Base-by-base conservation (phyloP, 306 rosid species). In the Senna tora region DNA sequence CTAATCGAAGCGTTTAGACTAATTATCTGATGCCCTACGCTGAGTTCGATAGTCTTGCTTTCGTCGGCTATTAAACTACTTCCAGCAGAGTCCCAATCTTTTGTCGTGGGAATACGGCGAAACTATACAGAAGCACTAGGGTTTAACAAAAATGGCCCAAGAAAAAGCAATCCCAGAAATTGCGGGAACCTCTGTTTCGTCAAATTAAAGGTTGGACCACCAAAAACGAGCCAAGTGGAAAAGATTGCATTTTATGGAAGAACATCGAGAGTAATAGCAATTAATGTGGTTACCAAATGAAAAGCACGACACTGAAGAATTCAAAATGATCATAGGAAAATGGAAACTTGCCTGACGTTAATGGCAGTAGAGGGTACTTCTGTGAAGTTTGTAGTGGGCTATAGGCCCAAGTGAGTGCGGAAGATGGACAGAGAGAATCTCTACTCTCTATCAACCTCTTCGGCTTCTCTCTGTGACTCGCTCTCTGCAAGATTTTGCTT, bases 71-170 rank as follows among this genome's bases (percentile, higher is more conserved):
- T 16, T 20, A 54, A 66, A 30, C 43, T 9, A 30, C 49, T 30
- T 30, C 39, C 59, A 70, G 15, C 17, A 60, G 69, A 12, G 12
- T 74, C 36, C 4, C 38, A 42, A 14, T 52, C 43, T 43, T 62
- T 21, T 33, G 52, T 9, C 9, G 1, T 6, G 53, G 22, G 15
- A 6, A 67, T 73, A 52, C 57, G 32, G 21, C 60, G 32, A 1
- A 75, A 72, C n/a, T 58, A 79, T 43, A 75, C 53, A 45, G 49
- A 47, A 47, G 45, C 69, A 57, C 69, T 74, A 79, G 89, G 87
- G 87, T 77, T 78, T 41, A 60, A 50, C 2, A 72, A 60, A 47
- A 16, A 41, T 1, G 54, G 20, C 39, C 34, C 9, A 17, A 17
- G 21, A 21, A 54, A 34, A 4, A 5, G 56, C 4, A 51, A 54